Percentiles rank a stretch among this genome's conserved stretches.
Evolutionary conservation across 805 yeast genomes (phyloP).

Genomic region (Kazachstania bromeliacearum): DNA sequence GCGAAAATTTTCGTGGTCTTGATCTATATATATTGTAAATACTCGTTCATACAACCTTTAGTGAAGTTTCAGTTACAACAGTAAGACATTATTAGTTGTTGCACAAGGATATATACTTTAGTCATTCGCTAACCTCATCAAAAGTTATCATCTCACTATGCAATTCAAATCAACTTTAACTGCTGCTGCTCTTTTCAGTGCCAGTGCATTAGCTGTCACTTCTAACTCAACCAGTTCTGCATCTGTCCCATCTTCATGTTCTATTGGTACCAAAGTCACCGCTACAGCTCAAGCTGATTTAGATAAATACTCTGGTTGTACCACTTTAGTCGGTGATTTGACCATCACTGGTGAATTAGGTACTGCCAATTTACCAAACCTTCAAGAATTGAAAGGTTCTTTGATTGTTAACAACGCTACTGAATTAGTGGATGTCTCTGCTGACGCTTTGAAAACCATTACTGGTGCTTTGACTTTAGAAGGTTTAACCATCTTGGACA

Average conservation of each 20-base stretch:
- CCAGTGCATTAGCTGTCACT: slow-evolving; percentile 29
- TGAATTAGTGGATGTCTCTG: slow-evolving; percentile 52
- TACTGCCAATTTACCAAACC: slow-evolving; percentile 60
- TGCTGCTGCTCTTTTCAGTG: slow-evolving; percentile 42
- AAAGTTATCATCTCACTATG: slow-evolving; percentile 29
- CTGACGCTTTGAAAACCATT: slow-evolving; percentile 69
- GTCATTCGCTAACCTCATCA: background rate
- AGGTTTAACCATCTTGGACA: slow-evolving; percentile 54
- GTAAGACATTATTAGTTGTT: too few species aligned
- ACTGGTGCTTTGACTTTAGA: slow-evolving; percentile 58
- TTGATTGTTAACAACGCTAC: slow-evolving; percentile 60
- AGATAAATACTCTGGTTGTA: slow-evolving; percentile 64
- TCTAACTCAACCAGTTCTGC: slow-evolving; percentile 14
- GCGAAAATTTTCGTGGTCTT: too few species aligned
- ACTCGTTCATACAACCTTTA: too few species aligned
- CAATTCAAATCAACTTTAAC: slow-evolving; percentile 44
- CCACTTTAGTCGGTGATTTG: slow-evolving; percentile 72
- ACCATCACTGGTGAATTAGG: slow-evolving; percentile 57
- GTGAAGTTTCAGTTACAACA: too few species aligned
- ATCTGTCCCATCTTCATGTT: slow-evolving; percentile 53
- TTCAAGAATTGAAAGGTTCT: slow-evolving; percentile 70
- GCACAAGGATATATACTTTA: too few species aligned
- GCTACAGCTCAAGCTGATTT: slow-evolving; percentile 76
- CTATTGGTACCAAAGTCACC: slow-evolving; percentile 50
- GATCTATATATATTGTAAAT: too few species aligned